Evolutionary conservation across 306 rosid species (phyloP), one percentile per base, ranked within the genome.

Genomic region (Trifolium pratense): DNA sequence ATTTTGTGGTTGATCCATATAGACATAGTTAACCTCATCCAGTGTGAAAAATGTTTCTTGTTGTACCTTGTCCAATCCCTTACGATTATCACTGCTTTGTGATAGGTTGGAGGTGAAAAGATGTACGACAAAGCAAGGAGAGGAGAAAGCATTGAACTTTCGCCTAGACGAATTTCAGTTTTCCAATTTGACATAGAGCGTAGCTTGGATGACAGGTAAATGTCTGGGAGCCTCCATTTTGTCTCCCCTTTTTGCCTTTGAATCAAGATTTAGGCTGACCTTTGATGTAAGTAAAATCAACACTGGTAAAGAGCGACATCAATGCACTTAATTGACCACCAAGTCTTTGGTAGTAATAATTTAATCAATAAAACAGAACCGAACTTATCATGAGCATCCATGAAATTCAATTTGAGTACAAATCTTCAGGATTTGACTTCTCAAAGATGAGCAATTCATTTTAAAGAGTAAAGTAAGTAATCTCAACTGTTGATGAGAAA

Each of bases 101-200:
- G 66, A 53, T 57, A 94, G 98, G 94, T 94, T 45, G 98, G 98
- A 78, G 98, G 98, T 49, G 98, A 94, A 81, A 94, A 76, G 79
- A 74, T 94, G 97, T 94, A 94, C 68, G 97, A 94, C 37, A 94
- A 91, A 81, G 98, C 98, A 83, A 91, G 98, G 84, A 88, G 92
- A 80, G 98, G 98, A 75, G 97, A 94, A 84, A 94, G 90, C 80
- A 84, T 91, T 34, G 98, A 94, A 75, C 98, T 94, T 69, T 85
- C 98, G 14, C 96, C 98, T 1, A 84, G 98, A 80, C 90, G 85
- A 48, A 89, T 94, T 74, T 94, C 98, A 75, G 85, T 94, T 60
- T 91, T 87, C 90, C 85, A 85, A 86, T 91, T 94, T 77, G 92
- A 91, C 76, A 81, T 88, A 56, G 95, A 94, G 83, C 97, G 97